Evolutionary conservation across 371 early-diverging fungal species (phyloP).

Genomic region (Mortierella sp.): DNA sequence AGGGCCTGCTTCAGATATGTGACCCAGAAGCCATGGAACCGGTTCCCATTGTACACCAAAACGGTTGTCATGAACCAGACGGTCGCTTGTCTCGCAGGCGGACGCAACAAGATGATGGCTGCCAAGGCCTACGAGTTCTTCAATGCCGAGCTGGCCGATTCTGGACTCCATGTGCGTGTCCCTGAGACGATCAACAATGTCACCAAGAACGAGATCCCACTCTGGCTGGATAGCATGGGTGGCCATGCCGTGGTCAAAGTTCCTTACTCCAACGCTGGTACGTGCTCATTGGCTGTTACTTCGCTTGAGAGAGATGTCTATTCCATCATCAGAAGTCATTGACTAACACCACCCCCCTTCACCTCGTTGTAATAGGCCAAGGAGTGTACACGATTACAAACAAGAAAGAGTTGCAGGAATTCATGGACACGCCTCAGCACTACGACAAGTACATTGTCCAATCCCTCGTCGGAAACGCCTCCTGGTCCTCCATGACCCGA

Average conservation of each 20-base stretch:
- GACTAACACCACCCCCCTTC: not conserved
- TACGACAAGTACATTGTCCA: slow-evolving; percentile 97
- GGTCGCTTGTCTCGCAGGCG: slow-evolving; percentile 93
- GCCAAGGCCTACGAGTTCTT: slow-evolving; percentile 93
- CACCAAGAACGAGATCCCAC: slow-evolving; percentile 87
- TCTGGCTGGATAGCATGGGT: slow-evolving; percentile 91
- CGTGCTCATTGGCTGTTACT: not conserved
- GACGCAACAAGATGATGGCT: slow-evolving; percentile 97
- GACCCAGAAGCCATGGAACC: slow-evolving; percentile 95
- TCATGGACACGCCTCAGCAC: slow-evolving; percentile 86
- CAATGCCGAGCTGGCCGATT: slow-evolving; percentile 82
- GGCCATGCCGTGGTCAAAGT: slow-evolving; percentile 94
- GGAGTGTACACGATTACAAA: slow-evolving; percentile 96
- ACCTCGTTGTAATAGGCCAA: slow-evolving; percentile 68
- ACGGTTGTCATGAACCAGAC: slow-evolving; percentile 93
- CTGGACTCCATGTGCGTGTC: slow-evolving; percentile 84
- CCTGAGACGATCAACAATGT: slow-evolving; percentile 95
- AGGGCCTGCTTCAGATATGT: slow-evolving; percentile 94
- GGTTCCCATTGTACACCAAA: slow-evolving; percentile 86
- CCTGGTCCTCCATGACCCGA: slow-evolving; percentile 88
- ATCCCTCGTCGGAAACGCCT: slow-evolving; percentile 92
- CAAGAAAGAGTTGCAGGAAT: slow-evolving; percentile 78
- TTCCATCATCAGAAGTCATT: not conserved
- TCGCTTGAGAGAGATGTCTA: too few species aligned
- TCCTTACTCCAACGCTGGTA: slow-evolving; percentile 94